Evolutionary conservation across 495 filamentous ascomycete genomes (phyloP).

Genomic region (Entonaema liquescens): DNA sequence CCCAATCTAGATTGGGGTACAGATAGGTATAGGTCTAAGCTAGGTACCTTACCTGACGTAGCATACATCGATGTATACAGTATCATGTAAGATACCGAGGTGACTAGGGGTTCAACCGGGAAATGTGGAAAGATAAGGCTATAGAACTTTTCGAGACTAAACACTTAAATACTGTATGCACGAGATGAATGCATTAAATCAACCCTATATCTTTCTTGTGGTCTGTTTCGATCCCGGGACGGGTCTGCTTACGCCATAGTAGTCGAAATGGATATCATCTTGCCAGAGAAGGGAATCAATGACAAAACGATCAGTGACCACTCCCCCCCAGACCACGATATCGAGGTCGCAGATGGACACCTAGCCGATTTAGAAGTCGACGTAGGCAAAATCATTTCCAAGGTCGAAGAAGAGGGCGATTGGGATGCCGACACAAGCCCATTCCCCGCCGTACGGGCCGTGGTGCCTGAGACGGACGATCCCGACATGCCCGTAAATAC

Average conservation of each 20-base stretch:
- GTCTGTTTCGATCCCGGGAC: neutral
- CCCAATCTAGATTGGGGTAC: too few relatives aligned
- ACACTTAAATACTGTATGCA: neutral
- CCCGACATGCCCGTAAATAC: conserved; percentile 44
- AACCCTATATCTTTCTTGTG: neutral
- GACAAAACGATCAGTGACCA: conserved; percentile 22
- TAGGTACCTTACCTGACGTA: too few relatives aligned
- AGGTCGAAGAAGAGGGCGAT: conserved; percentile 51
- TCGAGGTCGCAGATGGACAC: conserved; percentile 45
- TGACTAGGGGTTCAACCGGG: neutral
- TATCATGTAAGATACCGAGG: too few relatives aligned
- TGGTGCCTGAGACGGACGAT: conserved; percentile 50
- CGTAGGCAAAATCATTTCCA: conserved; percentile 36
- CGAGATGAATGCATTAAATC: neutral
- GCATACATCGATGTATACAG: too few relatives aligned
- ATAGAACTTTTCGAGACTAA: neutral
- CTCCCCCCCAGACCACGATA: conserved; percentile 16
- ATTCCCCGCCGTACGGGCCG: conserved; percentile 52
- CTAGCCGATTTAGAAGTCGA: conserved; percentile 48
- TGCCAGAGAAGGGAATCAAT: neutral
- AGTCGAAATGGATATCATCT: neutral
- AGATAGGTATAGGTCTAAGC: neutral
- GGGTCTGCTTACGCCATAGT: conserved; percentile 8
- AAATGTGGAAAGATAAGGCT: neutral
- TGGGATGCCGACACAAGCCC: conserved; percentile 46